A percentile compares a stretch with the other conserved stretches of the same genome.
phyloP scores from a whole-genome alignment of 1,284 basidiomycete genomes.

The Testicularia cyperi region DNA sequence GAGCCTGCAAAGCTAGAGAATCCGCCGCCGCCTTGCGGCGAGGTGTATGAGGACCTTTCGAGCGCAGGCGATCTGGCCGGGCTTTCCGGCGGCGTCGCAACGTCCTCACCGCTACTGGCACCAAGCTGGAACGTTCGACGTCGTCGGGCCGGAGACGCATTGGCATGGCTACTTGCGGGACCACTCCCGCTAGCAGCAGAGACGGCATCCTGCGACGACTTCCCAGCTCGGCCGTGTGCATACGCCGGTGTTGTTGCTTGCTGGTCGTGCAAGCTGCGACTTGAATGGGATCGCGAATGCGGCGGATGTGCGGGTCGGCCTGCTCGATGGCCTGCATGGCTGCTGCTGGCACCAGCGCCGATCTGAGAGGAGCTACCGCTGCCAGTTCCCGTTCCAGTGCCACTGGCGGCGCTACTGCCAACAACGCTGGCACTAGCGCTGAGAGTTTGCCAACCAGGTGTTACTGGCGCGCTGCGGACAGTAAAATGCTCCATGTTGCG shows the following conservation, averaged over 20 bases:
- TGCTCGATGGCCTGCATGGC: not conserved
- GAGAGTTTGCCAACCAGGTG: constrained; percentile 32
- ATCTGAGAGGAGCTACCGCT: constrained; percentile 30
- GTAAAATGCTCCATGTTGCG: constrained; percentile 51
- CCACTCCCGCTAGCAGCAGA: no score
- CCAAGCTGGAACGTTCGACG: constrained; percentile 34
- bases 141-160: constrained; percentile 26
- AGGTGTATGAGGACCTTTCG: no score
- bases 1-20: constrained; percentile 17
- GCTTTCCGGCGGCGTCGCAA: not conserved
- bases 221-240: no score
- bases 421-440: constrained; percentile 21
- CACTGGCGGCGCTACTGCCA: constrained; percentile 34
- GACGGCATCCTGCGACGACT: no score
- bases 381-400: constrained; percentile 12
- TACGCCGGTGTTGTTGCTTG: no score
- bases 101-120: constrained; percentile 6
- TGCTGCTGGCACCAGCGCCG: constrained; percentile 3
- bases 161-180: no score
- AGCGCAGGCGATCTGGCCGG: no score
- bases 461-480: constrained; percentile 50
- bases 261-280: no score
- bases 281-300: no score
- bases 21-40: no score
- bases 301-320: no score